Base-by-base conservation (phyloP, 345 rosid genomes). In the Murraya paniculata region DNA sequence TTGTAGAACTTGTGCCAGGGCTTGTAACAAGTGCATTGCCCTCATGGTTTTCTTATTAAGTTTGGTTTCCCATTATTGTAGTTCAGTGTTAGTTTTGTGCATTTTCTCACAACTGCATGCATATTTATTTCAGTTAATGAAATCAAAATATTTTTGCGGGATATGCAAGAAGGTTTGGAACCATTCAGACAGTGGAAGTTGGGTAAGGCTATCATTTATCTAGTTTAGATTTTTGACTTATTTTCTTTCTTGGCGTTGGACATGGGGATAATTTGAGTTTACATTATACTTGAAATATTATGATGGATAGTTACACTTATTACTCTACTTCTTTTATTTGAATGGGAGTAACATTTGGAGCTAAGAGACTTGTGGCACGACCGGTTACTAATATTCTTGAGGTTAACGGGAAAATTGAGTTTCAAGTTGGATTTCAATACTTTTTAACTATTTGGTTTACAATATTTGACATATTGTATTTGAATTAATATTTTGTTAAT, bases 1-100 rank as follows among this genome's bases (percentile, higher is more conserved):
- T 64, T 93, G 98, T 86, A 91, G 87, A 86, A 86, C 89, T 45
- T 95, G 99, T 85, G 87, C 93, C 30, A 90, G 85, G 92, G 98
- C 91, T 48, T 56, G 90, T 83, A 61, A 33, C 39, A 36, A 7
- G 38, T 79, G 31, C 74, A 71, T 71, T 81, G 11, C 75, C 60
- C 39, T 72, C 50, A 53, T 45, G 57, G 71, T 64, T 72, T 71
- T 60, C 71, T 27, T 21, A 35, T 58, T 45, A 78, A 71, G 13
- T 56, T 50, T 72, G 10, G 21, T 56, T 41, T 58, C 28, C n/a
- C 19, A 30, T 62, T 33, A 64, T 68, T 68, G n/a, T 50, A 38
- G 4, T 25, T 24, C 2, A 57, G 22, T 3, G 4, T 41, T 19
- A 58, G 14, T 28, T 28, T 62, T 25, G 27, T 75, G 45, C 36